Percentiles rank a stretch among this genome's conserved stretches.
These are phyloP conservation scores for Debaryomyces coudertii DNA, from an alignment of 1,139 yeast species.

Conservation along the genomic window DNA sequence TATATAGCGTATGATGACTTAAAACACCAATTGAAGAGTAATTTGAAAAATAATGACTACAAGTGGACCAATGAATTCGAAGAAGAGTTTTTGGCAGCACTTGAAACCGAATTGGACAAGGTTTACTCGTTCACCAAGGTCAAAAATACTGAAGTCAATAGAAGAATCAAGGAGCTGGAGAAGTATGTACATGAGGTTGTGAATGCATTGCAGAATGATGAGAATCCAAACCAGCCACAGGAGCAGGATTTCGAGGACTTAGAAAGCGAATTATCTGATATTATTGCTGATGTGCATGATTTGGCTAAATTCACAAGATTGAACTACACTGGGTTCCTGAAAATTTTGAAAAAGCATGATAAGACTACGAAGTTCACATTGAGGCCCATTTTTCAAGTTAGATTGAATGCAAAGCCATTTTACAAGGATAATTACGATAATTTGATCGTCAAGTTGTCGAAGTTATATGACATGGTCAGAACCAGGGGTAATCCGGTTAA, in stretches of 20 bases:
- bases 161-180: constrained; percentile 83
- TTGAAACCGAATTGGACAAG: constrained; percentile 86
- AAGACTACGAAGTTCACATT: constrained; percentile 81
- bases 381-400: constrained; percentile 89
- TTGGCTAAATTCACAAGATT: constrained; percentile 89
- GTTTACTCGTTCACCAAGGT: constrained; percentile 89
- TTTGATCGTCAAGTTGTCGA: constrained; percentile 85
- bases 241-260: constrained; percentile 89
- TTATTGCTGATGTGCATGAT: constrained; percentile 97
- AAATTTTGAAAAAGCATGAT: constrained; percentile 94
- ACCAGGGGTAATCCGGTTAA: constrained; percentile 93
- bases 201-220: constrained; percentile 37
- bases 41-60: constrained; percentile 55
- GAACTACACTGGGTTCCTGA: constrained; percentile 95
- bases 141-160: constrained; percentile 78
- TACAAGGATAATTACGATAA: constrained; percentile 93
- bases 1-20: constrained; percentile 89
- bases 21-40: constrained; percentile 75
- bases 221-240: constrained; percentile 38
- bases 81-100: constrained; percentile 71
- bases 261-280: constrained; percentile 88
- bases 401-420: constrained; percentile 91
- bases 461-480: constrained; percentile 87
- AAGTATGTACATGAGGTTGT: constrained; percentile 66
- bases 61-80: constrained; percentile 78